These are phyloP conservation scores for Alnus glutinosa DNA, from an alignment of 306 rosid genomes.

Conservation along the genomic window DNA sequence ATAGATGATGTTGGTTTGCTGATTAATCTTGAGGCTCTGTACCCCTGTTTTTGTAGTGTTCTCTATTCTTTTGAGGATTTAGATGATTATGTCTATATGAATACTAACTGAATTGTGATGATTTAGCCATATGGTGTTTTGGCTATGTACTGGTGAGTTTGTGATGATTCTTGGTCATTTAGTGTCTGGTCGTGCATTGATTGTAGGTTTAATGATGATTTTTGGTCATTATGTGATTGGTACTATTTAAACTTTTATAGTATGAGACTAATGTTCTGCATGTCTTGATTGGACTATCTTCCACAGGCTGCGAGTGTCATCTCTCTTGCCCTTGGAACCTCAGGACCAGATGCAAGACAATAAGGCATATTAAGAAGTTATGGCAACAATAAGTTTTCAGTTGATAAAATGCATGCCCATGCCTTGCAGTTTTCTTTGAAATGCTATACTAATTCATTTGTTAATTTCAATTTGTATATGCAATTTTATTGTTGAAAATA, in stretches of 20 bases:
- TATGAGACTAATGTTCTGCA: neutral
- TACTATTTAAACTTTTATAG: neutral
- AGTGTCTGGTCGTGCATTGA: no score
- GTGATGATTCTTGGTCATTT: no score
- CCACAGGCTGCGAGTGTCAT: slow-evolving; percentile 70
- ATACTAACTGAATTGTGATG: no score
- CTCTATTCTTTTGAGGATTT: no score
- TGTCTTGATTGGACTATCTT: slow-evolving; percentile 22
- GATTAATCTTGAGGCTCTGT: no score
- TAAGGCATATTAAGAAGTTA: slow-evolving; percentile 45
- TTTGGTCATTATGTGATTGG: neutral
- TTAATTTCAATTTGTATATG: neutral
- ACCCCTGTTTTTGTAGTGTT: no score
- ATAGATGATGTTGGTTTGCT: no score
- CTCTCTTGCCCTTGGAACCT: slow-evolving; percentile 49
- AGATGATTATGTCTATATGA: no score
- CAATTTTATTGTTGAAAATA: no score
- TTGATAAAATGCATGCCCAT: neutral
- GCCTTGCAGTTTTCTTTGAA: neutral
- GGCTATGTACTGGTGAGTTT: no score
- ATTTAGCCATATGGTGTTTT: no score
- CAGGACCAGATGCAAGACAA: slow-evolving; percentile 39
- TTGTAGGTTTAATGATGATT: no score
- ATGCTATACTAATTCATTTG: neutral
- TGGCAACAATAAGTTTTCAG: neutral